Evolutionary conservation across 805 yeast species (phyloP), one percentile per base, ranked within the genome.

Genomic region (Saturnispora quitensis): DNA sequence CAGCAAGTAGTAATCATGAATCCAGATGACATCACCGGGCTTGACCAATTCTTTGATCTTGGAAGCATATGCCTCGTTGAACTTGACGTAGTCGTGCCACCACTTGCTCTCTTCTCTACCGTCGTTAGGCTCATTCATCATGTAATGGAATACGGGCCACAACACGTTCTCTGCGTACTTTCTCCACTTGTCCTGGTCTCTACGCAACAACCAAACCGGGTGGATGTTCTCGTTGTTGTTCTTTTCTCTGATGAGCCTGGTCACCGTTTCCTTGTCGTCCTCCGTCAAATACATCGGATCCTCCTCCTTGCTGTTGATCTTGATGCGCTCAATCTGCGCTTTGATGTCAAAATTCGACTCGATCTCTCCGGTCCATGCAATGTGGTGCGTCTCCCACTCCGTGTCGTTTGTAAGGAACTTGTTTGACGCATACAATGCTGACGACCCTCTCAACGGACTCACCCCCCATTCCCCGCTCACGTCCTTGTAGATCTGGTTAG

Each of bases 311-410:
- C 28, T n/a, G 15, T 28, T 44, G 20, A 45, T 20, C 12, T 45
- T 17, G 15, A 47, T 27, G 2, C 40, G 17, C 15, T 47, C 34
- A 8, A 47, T 40, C 40, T 47, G 22, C 15, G 38, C 20, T 15
- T 40, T 40, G 10, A 46, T 36, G 28, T 47, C 50, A 24, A 36
- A 20, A n/a, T 58, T 48, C 15, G 64, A 58, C 46, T 68, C 66
- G 55, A 93, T 73, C 66, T 89, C 98, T 45, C 99, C 99, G 0
- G 97, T 86, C 99, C 99, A 93, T 1, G 89, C 97, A 48, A 93
- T 81, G 48, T 88, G 69, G 58, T 89, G 87, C 45, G 90, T 83
- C 55, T 89, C 95, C 93, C 97, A 91, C 22, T 81, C 77, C 0
- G 90, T 77, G 45, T 81, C 79, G 52, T 77, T 77, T 48, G 72